These are phyloP conservation scores for Leishmania guyanensis DNA, from an alignment of 208 protist species.

Conservation along the genomic window DNA sequence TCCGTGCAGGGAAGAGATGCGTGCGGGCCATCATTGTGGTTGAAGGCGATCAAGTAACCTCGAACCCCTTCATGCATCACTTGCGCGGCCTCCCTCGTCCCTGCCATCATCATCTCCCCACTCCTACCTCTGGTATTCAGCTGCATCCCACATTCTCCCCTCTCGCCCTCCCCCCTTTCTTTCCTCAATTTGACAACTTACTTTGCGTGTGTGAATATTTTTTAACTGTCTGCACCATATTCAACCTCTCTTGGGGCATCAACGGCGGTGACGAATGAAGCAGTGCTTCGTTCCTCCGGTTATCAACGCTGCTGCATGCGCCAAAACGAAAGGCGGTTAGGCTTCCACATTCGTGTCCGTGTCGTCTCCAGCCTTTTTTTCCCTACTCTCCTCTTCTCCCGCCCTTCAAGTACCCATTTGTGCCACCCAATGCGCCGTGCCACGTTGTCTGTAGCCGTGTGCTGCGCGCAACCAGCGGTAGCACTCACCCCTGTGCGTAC, in stretches of 20 bases:
- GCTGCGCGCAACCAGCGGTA: slow-evolving; percentile 2
- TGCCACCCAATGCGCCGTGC: slow-evolving; percentile 17
- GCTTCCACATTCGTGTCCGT: neutral
- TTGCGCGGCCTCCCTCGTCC: neutral
- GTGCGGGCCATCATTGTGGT: neutral
- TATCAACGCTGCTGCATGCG: neutral
- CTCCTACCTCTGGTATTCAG: neutral
- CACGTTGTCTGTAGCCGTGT: slow-evolving; percentile 8
- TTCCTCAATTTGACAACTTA: neutral
- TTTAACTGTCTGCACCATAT: neutral
- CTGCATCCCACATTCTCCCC: neutral
- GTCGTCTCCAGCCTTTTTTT: neutral
- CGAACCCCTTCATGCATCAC: neutral
- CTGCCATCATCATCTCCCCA: neutral
- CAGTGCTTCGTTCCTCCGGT: neutral
- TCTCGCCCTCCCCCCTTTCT: neutral
- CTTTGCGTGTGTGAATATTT: neutral
- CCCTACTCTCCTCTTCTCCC: neutral
- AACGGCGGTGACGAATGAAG: neutral
- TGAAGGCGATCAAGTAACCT: too few relatives aligned
- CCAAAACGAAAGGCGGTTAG: too few relatives aligned
- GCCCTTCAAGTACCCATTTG: neutral
- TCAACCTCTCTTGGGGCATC: neutral
- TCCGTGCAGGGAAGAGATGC: neutral
- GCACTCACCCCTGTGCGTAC: slow-evolving; percentile 24